These are phyloP conservation scores for Solanum etuberosum DNA, from an alignment of 257 asterid genomes.

Conservation along the genomic window DNA sequence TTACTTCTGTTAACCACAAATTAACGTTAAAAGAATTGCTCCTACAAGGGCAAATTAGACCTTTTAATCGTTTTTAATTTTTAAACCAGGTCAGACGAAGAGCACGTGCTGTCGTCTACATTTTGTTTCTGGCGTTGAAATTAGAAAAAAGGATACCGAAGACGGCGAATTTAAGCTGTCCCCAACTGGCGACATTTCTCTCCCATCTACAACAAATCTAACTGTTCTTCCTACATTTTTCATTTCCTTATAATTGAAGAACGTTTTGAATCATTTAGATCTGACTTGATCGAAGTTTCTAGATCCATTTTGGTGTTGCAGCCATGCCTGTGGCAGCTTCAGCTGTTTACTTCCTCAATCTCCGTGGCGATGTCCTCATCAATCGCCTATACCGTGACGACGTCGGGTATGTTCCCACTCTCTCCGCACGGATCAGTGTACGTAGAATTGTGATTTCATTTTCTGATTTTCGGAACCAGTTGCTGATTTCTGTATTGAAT, in stretches of 20 bases:
- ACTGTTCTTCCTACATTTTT: background rate
- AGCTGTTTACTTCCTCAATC: constrained; percentile 87
- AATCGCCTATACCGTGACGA: constrained; percentile 99
- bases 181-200: background rate
- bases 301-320: constrained; percentile 8
- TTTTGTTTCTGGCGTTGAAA: background rate
- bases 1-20: background rate
- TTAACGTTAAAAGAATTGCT: background rate
- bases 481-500: background rate
- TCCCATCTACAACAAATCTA: background rate
- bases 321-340: constrained; percentile 99
- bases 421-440: background rate
- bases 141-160: background rate
- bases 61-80: background rate
- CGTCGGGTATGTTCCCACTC: constrained; percentile 52
- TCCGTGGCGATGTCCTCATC: constrained; percentile 98
- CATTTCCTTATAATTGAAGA: background rate
- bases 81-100: background rate
- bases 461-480: background rate
- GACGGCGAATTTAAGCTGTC: background rate
- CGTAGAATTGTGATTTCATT: background rate
- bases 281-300: background rate
- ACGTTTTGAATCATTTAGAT: background rate
- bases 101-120: background rate
- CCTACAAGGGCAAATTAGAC: background rate